Percentiles rank a stretch among this genome's conserved stretches.
Evolutionary conservation across 2,329 filamentous ascomycete species (phyloP).

Genomic region (Colletotrichum tofieldiae): DNA sequence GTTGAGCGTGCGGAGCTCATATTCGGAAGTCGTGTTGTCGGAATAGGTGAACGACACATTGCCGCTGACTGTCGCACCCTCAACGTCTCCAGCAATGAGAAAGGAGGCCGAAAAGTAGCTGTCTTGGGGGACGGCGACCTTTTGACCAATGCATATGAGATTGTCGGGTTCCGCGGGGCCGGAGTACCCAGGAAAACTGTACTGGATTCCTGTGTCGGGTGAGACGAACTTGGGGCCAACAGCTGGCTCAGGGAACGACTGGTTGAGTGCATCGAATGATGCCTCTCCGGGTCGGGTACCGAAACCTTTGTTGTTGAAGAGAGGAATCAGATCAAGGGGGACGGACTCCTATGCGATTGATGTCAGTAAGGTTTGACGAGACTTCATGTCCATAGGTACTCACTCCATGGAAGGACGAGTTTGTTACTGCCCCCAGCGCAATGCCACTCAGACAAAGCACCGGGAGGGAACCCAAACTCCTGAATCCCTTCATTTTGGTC

Average conservation of each 20-base stretch:
- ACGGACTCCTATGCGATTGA: conserved; percentile 9
- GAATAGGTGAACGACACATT: conserved; percentile 60
- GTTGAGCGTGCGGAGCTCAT: conserved; percentile 60
- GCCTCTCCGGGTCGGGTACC: conserved; percentile 61
- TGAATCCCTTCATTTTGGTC: conserved; percentile 23
- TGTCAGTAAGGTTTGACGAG: conserved; percentile 3
- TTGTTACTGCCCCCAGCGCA: conserved; percentile 10
- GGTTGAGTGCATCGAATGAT: conserved; percentile 59
- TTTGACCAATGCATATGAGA: conserved; percentile 59
- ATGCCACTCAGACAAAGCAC: conserved; percentile 13
- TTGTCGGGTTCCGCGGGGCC: conserved; percentile 57
- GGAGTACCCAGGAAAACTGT: conserved; percentile 60
- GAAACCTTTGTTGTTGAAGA: conserved; percentile 65
- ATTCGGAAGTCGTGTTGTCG: conserved; percentile 56
- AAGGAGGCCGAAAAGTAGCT: conserved; percentile 60
- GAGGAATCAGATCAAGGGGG: conserved; percentile 9
- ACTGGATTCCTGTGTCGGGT: conserved; percentile 57
- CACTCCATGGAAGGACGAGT: conserved; percentile 14
- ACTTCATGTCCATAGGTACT: not conserved
- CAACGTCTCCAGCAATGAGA: conserved; percentile 59
- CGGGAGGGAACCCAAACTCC: not conserved
- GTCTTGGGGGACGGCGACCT: conserved; percentile 51
- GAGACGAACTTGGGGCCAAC: conserved; percentile 56
- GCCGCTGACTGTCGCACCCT: conserved; percentile 55
- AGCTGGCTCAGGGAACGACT: conserved; percentile 58